These are phyloP conservation scores for Leishmania arabica DNA, from an alignment of 208 protist species.

Conservation along the genomic window DNA sequence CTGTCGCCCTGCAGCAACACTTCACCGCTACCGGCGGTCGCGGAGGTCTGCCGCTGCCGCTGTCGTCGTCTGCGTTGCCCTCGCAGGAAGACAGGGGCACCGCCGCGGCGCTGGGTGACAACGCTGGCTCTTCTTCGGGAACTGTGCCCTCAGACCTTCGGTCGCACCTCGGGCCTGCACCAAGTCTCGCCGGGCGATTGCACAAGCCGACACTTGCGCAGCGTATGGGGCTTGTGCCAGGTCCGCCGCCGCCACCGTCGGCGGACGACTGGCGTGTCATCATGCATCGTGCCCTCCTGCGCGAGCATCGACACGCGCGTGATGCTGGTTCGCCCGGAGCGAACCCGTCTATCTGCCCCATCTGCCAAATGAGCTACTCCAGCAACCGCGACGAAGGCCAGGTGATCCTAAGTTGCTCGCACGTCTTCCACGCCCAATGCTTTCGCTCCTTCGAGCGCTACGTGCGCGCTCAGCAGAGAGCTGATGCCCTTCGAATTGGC, in stretches of 20 bases:
- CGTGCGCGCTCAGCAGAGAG: conserved; percentile 50
- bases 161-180: conserved; percentile 18
- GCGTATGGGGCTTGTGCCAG: conserved; percentile 82
- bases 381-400: conserved; percentile 59
- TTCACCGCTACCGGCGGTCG: conserved; percentile 50
- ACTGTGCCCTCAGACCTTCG: conserved; percentile 6
- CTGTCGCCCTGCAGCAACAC: conserved; percentile 88
- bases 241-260: conserved; percentile 59
- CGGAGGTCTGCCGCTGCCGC: conserved; percentile 22
- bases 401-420: conserved; percentile 85
- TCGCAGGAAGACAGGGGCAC: background rate
- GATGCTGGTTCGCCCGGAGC: background rate
- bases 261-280: conserved; percentile 70
- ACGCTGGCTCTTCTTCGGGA: background rate
- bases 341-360: conserved; percentile 50
- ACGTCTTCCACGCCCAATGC: conserved; percentile 88
- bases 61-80: background rate
- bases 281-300: conserved; percentile 55
- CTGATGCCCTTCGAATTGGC: conserved; percentile 27
- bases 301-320: conserved; percentile 19
- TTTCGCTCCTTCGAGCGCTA: conserved; percentile 86
- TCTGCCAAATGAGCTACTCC: conserved; percentile 79
- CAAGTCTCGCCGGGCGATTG: conserved; percentile 29
- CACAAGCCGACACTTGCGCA: conserved; percentile 75
- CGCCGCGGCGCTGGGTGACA: background rate